Evolutionary conservation across 2,329 filamentous ascomycete species (phyloP).

Genomic region (Venturia oleaginea): DNA sequence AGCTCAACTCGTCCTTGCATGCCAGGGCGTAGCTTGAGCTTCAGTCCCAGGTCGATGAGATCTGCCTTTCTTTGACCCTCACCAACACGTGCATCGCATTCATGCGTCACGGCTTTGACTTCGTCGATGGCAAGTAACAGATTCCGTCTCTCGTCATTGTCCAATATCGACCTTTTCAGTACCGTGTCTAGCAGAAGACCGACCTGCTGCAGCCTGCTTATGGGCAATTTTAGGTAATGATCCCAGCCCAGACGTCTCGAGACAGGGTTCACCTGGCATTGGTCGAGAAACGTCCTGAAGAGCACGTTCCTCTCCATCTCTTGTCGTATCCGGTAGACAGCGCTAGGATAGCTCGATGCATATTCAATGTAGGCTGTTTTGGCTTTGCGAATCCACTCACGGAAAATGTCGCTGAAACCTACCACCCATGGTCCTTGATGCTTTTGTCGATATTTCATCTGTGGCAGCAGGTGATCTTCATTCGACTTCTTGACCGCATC

Average conservation of each 20-base stretch:
- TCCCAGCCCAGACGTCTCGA: constrained; percentile 86
- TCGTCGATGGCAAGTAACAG: constrained; percentile 78
- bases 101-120: constrained; percentile 77
- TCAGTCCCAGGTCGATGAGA: constrained; percentile 72
- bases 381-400: constrained; percentile 96
- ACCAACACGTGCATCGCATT: constrained; percentile 86
- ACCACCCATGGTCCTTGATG: constrained; percentile 92
- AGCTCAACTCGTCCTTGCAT: constrained; percentile 76
- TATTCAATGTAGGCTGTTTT: constrained; percentile 85
- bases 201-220: constrained; percentile 87
- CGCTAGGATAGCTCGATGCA: constrained; percentile 75
- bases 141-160: constrained; percentile 84
- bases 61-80: constrained; percentile 88
- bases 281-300: constrained; percentile 78
- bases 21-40: constrained; percentile 75
- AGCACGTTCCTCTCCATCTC: constrained; percentile 77
- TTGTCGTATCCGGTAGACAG: constrained; percentile 71
- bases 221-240: constrained; percentile 85
- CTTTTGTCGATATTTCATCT: constrained; percentile 92
- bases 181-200: constrained; percentile 74
- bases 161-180: constrained; percentile 70
- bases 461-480: constrained; percentile 82
- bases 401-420: constrained; percentile 93
- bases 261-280: constrained; percentile 66
- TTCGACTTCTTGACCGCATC: constrained; percentile 85